A percentile compares a stretch with the other conserved stretches of the same genome.
Conservation (phyloP, 805 yeast genomes). For the Cyberlindnera mycetangii region DNA sequence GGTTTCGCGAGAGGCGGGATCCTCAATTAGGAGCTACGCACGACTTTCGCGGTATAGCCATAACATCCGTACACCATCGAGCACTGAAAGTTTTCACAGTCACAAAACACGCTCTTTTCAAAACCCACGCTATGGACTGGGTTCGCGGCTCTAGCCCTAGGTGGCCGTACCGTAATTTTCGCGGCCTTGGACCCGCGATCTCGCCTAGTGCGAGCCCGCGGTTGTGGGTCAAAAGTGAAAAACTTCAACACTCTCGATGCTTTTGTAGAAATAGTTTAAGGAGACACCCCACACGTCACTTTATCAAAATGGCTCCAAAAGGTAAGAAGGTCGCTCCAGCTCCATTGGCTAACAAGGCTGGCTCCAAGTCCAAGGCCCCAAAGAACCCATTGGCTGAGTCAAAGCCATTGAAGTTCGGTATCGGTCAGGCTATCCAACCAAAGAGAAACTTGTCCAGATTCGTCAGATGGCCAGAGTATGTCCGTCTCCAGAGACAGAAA, state of each 20-base stretch:
- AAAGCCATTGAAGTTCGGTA: conserved; percentile 90
- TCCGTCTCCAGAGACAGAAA: conserved; percentile 98
- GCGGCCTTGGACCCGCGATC: not conserved
- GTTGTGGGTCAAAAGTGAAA: conserved; percentile 12
- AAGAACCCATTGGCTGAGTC: conserved; percentile 88
- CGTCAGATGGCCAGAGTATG: conserved; percentile 99
- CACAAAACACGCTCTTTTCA: conserved; percentile 4
- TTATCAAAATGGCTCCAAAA: conserved; percentile 23
- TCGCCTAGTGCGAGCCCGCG: not conserved
- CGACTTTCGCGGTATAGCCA: no score
- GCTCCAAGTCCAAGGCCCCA: conserved; percentile 60
- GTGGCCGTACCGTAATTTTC: conserved; percentile 1
- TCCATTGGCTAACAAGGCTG: conserved; percentile 79
- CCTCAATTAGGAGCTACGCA: no score
- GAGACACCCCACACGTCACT: not conserved
- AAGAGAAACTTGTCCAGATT: conserved; percentile 94
- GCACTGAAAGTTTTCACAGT: no score
- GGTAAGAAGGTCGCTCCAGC: conserved; percentile 95
- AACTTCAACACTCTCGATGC: conserved; percentile 35
- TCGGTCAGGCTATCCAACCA: conserved; percentile 95
- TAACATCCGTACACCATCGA: conserved; percentile 12
- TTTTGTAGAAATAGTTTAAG: not conserved
- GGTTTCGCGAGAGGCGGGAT: no score
- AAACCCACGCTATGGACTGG: conserved; percentile 1
- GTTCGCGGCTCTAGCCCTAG: not conserved